phyloP scores from a whole-genome alignment of 768 basidiomycete genomes.

The Lentinula boryana region DNA sequence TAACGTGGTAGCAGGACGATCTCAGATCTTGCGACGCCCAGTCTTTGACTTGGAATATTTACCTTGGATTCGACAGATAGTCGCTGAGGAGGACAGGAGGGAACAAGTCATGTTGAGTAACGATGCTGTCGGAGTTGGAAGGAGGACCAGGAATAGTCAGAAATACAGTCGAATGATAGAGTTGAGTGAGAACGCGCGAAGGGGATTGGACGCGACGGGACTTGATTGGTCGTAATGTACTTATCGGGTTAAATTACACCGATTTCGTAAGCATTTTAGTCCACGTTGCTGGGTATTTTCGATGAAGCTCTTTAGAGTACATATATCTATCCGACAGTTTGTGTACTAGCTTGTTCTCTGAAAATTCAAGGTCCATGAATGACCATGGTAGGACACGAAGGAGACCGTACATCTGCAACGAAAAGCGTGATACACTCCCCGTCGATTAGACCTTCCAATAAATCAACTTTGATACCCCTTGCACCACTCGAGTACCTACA shows the following conservation, averaged over 20 bases:
- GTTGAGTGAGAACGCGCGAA: constrained; percentile 31
- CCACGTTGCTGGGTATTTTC: constrained; percentile 5
- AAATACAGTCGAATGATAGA: constrained; percentile 38
- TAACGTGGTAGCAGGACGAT: constrained; percentile 34
- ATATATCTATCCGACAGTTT: constrained; percentile 1
- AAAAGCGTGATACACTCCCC: constrained; percentile 1
- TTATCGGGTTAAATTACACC: not conserved
- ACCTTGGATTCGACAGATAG: constrained; percentile 62
- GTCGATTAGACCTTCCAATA: not conserved
- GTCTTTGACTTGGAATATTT: constrained; percentile 62
- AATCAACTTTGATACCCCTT: constrained; percentile 53
- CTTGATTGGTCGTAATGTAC: not conserved
- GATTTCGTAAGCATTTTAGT: not conserved
- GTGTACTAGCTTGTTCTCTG: not conserved
- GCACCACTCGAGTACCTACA: constrained; percentile 76
- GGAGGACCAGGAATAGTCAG: constrained; percentile 56
- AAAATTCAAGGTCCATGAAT: not conserved
- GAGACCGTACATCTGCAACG: not conserved
- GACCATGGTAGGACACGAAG: constrained; percentile 1
- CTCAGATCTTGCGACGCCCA: constrained; percentile 35
- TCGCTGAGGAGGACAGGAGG: constrained; percentile 55
- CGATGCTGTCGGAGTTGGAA: constrained; percentile 14
- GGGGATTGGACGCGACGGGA: constrained; percentile 20
- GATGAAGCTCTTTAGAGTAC: not conserved
- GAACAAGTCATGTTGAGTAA: constrained; percentile 20